phyloP scores from a whole-genome alignment of 192 early-diverging fungal species.

The Backusella liffmaniae region DNA sequence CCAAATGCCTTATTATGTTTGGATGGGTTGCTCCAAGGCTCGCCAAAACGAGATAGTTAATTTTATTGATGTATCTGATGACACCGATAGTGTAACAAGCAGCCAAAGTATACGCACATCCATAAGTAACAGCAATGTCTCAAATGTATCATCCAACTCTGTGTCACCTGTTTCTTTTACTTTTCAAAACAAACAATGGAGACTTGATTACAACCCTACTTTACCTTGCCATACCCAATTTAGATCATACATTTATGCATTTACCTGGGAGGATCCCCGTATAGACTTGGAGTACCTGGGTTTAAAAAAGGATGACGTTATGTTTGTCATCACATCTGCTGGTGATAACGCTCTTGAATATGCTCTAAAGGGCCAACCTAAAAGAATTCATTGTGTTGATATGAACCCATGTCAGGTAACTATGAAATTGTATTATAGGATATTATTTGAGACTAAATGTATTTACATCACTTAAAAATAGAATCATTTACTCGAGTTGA shows the following conservation, averaged over 20 bases:
- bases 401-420: slow-evolving; percentile 84
- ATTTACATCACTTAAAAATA: background rate
- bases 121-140: background rate
- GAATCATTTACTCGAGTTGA: slow-evolving; percentile 86
- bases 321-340: slow-evolving; percentile 82
- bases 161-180: slow-evolving; percentile 18
- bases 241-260: slow-evolving; percentile 82
- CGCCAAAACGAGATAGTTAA: background rate
- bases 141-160: background rate
- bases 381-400: slow-evolving; percentile 77
- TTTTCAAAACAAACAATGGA: slow-evolving; percentile 41
- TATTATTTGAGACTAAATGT: background rate
- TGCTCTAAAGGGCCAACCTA: slow-evolving; percentile 63
- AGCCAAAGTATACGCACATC: background rate
- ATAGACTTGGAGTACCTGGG: slow-evolving; percentile 70
- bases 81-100: slow-evolving; percentile 20
- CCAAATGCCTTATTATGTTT: slow-evolving; percentile 87
- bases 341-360: slow-evolving; percentile 84
- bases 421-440: background rate
- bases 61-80: slow-evolving; percentile 14
- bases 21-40: slow-evolving; percentile 66
- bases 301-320: slow-evolving; percentile 60
- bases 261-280: slow-evolving; percentile 85
- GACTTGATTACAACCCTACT: slow-evolving; percentile 53
- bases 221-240: slow-evolving; percentile 66